Conservation (phyloP, 2,329 filamentous ascomycete species). For the Ophiocordyceps camponoti-floridani region DNA sequence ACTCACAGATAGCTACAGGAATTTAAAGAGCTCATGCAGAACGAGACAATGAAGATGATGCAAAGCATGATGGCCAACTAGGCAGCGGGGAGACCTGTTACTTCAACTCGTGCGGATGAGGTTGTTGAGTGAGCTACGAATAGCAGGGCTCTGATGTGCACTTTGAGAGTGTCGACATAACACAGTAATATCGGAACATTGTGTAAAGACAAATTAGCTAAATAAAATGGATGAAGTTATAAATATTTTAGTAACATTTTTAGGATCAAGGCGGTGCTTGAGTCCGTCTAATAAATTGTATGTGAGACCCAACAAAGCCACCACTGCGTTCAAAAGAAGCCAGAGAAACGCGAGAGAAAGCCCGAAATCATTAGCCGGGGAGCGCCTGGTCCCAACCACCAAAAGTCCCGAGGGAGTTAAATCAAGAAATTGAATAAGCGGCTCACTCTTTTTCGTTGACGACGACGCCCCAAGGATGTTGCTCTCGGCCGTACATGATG, state of each 20-base stretch:
- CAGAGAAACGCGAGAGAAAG: too few species aligned
- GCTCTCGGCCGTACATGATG: conserved; percentile 56
- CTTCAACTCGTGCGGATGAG: too few species aligned
- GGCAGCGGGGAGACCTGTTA: neutral
- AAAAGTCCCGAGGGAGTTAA: neutral
- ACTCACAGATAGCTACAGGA: conserved; percentile 8
- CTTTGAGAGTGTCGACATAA: too few species aligned
- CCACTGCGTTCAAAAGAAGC: too few species aligned
- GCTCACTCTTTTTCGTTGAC: conserved; percentile 38
- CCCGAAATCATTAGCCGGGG: neutral
- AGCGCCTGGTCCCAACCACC: neutral
- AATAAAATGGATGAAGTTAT: neutral
- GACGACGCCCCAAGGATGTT: conserved; percentile 53
- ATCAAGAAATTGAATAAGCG: neutral
- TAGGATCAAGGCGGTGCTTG: neutral
- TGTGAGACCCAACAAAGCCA: neutral
- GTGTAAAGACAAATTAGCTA: too few species aligned
- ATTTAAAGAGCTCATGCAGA: conserved; percentile 9
- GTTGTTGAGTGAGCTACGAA: too few species aligned
- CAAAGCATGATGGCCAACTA: conserved; percentile 8
- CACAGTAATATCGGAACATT: too few species aligned
- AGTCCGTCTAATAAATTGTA: neutral
- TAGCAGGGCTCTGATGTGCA: too few species aligned
- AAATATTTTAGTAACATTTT: neutral
- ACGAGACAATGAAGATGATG: conserved; percentile 8